These are phyloP conservation scores for Xylariaceae sp. DNA, from an alignment of 2,329 filamentous ascomycete genomes.

Conservation along the genomic window DNA sequence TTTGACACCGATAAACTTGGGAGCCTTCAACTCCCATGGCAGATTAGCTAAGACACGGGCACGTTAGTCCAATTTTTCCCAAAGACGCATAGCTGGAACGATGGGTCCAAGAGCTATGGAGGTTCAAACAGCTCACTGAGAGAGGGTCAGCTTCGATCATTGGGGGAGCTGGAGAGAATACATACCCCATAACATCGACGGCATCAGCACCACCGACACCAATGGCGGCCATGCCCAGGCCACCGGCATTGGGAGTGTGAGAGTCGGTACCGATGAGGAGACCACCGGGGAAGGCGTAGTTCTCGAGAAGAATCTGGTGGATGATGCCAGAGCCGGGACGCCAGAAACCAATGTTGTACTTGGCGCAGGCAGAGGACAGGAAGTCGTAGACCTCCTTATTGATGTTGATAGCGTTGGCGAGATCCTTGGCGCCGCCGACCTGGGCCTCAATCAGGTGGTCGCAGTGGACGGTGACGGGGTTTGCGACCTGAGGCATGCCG, in stretches of 20 bases:
- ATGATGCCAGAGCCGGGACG: conserved; percentile 98
- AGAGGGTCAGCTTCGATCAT: conserved; percentile 17
- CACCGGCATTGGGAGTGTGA: conserved; percentile 95
- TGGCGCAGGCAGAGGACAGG: conserved; percentile 86
- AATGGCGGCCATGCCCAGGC: conserved; percentile 90
- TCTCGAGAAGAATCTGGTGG: conserved; percentile 97
- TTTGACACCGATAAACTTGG: conserved; percentile 94
- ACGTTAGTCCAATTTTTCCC: no score
- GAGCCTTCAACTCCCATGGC: conserved; percentile 97
- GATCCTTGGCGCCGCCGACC: conserved; percentile 87
- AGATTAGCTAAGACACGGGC: conserved; percentile 42
- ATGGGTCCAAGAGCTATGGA: not conserved
- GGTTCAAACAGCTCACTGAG: not conserved
- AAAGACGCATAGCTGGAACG: not conserved
- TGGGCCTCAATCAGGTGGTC: conserved; percentile 99
- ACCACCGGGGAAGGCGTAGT: conserved; percentile 98
- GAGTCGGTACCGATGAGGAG: conserved; percentile 96
- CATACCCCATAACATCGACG: conserved; percentile 98
- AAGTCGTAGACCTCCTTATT: conserved; percentile 99
- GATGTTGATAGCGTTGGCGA: conserved; percentile 82
- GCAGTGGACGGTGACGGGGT: conserved; percentile 94
- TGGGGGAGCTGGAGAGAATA: no score
- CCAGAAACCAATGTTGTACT: conserved; percentile 99
- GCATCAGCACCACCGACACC: conserved; percentile 98
- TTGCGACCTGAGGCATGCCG: conserved; percentile 91